Base-by-base conservation (phyloP, 306 rosid genomes). In the Medicago ruthenica region DNA sequence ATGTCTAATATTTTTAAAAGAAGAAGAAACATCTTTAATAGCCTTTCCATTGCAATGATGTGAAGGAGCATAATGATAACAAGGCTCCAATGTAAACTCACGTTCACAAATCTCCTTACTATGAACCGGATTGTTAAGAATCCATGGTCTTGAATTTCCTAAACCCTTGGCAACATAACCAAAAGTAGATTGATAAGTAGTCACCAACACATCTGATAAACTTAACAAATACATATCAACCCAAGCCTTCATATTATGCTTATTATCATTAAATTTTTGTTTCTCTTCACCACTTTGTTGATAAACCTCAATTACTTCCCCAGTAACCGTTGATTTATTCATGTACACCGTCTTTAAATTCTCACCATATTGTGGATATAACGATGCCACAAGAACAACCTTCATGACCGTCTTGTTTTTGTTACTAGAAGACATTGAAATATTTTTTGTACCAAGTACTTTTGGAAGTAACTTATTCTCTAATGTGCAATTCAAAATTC, bases 121-220 rank as follows among this genome's bases (percentile, higher is more conserved):
- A 9, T 16, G 0, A 6, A 34, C 59, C 1, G 83, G 72, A 61
- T 65, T 84, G 34, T 78, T 18, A 37, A 89, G 88, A 63, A 84
- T 73, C 91, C 88, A 87, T 13, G 90, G 82, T 31, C 53, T 87
- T 79, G 81, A 62, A 16, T 87, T 85, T 0, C 91, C 87, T 36
- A 89, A 88, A 74, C 90, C 79, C 27, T 89, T 88, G 10, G 95
- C 90, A 42, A 89, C 91, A 41, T 89, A 89, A 34, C 94, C 94
- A 42, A 89, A 89, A 11, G 91, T 87, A 0, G 95, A 89, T 36
- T 77, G 58, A 39, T 88, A 89, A 9, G 90, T 84, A 7, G 95
- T 89, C 41, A 87, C 81, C 84, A 89, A 79, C 51, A 54, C 77
- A 42, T 89, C 88, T 7, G 80, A 80, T 78, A 89, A 71, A 71